Percentiles rank a stretch among this genome's conserved stretches.
These are phyloP conservation scores for Ailanthus altissimus DNA, from an alignment of 345 rosid genomes.

Conservation along the genomic window DNA sequence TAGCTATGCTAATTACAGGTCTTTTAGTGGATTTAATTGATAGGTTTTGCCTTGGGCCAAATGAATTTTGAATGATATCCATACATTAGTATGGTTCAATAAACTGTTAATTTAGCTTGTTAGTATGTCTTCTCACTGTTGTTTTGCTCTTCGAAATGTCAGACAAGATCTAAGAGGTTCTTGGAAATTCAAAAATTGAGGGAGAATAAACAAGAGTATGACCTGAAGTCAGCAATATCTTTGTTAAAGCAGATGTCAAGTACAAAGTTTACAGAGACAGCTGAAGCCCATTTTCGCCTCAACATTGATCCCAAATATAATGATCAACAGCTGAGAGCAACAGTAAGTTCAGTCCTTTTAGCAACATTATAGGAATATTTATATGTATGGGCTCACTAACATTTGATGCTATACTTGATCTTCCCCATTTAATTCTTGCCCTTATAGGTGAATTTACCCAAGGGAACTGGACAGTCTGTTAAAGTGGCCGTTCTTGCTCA, in stretches of 20 bases:
- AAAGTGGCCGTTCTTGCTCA: conserved; percentile 97
- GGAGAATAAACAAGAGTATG: conserved; percentile 84
- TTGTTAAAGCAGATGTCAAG: conserved; percentile 70
- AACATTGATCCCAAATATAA: conserved; percentile 95
- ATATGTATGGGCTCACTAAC: neutral
- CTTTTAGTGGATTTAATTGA: neutral
- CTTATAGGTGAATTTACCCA: conserved; percentile 86
- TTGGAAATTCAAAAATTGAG: conserved; percentile 94
- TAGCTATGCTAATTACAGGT: neutral
- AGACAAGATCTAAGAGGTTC: conserved; percentile 98
- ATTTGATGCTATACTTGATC: neutral
- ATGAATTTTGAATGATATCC: neutral
- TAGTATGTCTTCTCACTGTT: neutral
- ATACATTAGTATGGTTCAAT: neutral
- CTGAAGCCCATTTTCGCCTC: conserved; percentile 96
- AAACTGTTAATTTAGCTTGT: neutral
- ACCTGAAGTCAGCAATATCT: conserved; percentile 68
- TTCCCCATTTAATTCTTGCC: conserved; percentile 11
- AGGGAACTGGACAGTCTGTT: conserved; percentile 93
- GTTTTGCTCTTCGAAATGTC: conserved; percentile 36
- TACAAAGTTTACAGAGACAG: conserved; percentile 79
- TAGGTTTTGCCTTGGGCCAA: neutral
- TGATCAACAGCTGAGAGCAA: conserved; percentile 96
- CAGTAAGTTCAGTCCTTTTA: conserved; percentile 42
- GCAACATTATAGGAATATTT: neutral